phyloP scores from a whole-genome alignment of 1,284 basidiomycete genomes.

The Gymnopus androsaceus region DNA sequence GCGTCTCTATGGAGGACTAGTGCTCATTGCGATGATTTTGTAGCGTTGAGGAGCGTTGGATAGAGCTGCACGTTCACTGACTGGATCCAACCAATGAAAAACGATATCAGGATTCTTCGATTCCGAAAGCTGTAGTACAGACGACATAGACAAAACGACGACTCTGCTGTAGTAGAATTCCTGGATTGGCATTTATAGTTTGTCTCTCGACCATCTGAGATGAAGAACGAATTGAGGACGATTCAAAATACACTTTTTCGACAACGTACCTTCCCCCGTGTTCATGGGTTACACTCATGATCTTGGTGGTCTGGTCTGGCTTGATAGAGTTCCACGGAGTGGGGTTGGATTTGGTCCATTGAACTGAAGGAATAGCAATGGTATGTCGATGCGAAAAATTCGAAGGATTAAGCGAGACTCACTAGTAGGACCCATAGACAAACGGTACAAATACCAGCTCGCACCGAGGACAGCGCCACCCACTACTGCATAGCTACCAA shows the following conservation, averaged over 20 bases:
- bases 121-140: not conserved
- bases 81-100: no score
- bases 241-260: not conserved
- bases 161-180: not conserved
- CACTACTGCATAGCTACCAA: conserved; percentile 25
- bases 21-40: no score
- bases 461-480: conserved; percentile 23
- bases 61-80: no score
- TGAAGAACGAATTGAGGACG: not conserved
- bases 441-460: conserved; percentile 25
- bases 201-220: conserved; percentile 21
- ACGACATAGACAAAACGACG: not conserved
- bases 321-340: conserved; percentile 27
- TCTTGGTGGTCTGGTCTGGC: conserved; percentile 27
- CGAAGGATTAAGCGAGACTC: conserved; percentile 19
- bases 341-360: conserved; percentile 28
- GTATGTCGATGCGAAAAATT: not conserved
- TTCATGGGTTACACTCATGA: conserved; percentile 25
- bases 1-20: no score
- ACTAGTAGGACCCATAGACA: conserved; percentile 29
- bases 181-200: conserved; percentile 11
- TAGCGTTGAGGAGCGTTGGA: no score
- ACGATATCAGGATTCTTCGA: not conserved
- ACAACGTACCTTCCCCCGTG: conserved; percentile 17
- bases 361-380: conserved; percentile 20